Evolutionary conservation across 2,329 filamentous ascomycete genomes (phyloP), one percentile per base, ranked within the genome.

Genomic region (Claviceps arundinis): DNA sequence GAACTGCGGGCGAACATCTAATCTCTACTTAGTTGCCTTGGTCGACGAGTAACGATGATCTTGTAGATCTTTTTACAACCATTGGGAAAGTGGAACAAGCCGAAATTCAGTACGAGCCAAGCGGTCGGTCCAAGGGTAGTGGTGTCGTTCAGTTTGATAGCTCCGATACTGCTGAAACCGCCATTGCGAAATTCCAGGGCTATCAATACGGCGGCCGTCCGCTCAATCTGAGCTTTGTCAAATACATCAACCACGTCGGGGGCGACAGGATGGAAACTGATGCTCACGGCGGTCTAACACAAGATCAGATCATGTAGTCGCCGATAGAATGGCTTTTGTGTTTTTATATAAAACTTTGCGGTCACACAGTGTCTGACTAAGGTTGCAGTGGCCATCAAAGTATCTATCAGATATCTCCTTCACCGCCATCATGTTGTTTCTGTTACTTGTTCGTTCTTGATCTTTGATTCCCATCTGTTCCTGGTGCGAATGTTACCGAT

Each of bases 51-150:
- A 97, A 98, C 65, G 93, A 98, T 57, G 93, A 98, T 68, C 75
- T 98, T 26, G 82, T 97, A 53, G 93, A 98, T 67, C 78, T 98
- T 19, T 98, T 98, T 74, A 90, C 87, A 17, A 98, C 93, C 11
- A 98, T 98, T 63, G 93, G 93, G 57, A 95, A 95, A 68, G 93
- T 98, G 54, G 89, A 96, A 63, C 89, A 93, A 62, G 93, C 93
- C n/a, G 93, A 98, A 71, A 97, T 98, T 53, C 93, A 98, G 70
- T 97, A 98, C 64, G 93, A 98, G 68, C 86, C 88, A 4, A 97
- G 94, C 63, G 93, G 93, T 46, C 87, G 93, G 61, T 98, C 93
- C 55, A 86, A 89, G 57, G 93, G 93, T 57, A 93, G 87, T 54
- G 93, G 93, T 65, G 93, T 98, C n/a, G 93, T 98, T 52, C 84